Base-by-base conservation (phyloP, 257 asterid genomes). In the Leonotis leonurus region DNA sequence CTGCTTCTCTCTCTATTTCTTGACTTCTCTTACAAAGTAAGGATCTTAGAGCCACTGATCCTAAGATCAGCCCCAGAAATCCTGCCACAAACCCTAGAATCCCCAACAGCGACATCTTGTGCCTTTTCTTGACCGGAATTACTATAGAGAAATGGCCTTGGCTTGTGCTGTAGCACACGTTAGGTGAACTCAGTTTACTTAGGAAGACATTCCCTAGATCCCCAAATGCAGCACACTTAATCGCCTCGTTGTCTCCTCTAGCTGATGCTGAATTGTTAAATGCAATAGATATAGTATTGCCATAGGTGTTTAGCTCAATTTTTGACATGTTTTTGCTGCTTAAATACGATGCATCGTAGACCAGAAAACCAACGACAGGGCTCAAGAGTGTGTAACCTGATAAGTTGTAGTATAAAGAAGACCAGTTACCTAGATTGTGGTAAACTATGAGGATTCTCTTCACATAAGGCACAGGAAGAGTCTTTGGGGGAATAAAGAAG, bases 371-470 rank as follows among this genome's bases (percentile, higher is more conserved):
- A 3, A 86, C 62, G 4, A 89, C 92, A 1, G 91, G 84, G 66
- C 70, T 76, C 17, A 78, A 8, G 12, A 84, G 30, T 1, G 75
- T 21, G 83, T 86, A 87, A 22, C 95, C 97, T 21, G 94, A 44
- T 39, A 79, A 10, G 46, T 36, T 73, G 74, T 78, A 84, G 82
- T 82, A 89, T 36, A 43, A 64, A 27, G 91, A 55, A 33, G 94
- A 87, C 84, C 80, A 79, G 71, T 87, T 90, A 21, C 88, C 87
- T 0, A 89, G 79, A 56, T 89, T 76, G 53, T 83, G 90, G 64
- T 86, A 85, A 14, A 90, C 83, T 40, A 87, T 77, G 41, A 81
- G 72, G 24, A 90, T 76, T 55, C 95, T 72, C 41, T 72, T 83
- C 3, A 79, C 92, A 27, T 78, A 75, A 33, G 95, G 97, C 8